Percentiles rank a stretch among this genome's conserved stretches.
Evolutionary conservation across 179 eudicot species (phyloP).

Genomic region (Silene noctiflora): DNA sequence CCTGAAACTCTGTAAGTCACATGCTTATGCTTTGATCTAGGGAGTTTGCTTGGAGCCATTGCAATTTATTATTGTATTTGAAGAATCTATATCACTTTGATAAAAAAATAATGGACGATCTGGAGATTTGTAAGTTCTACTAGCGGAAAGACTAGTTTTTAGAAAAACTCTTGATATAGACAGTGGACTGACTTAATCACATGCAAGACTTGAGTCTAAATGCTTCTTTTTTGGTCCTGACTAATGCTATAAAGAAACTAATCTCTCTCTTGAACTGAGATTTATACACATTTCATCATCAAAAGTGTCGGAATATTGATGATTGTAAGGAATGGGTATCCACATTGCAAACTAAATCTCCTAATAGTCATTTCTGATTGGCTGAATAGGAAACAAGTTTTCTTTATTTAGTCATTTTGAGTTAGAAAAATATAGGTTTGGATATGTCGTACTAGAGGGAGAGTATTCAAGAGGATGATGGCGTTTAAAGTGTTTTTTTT

Average conservation of each 20-base stretch:
- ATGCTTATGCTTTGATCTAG: background rate
- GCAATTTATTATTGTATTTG: background rate
- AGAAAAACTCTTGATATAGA: background rate
- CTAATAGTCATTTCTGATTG: background rate
- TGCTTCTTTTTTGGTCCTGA: background rate
- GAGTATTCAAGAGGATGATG: background rate
- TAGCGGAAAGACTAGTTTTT: background rate
- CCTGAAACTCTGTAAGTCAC: background rate
- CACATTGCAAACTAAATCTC: background rate
- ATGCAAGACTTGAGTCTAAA: background rate
- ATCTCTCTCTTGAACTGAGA: background rate
- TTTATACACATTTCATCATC: background rate
- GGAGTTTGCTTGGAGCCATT: background rate
- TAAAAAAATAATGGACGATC: background rate
- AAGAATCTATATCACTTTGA: background rate
- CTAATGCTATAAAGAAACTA: background rate
- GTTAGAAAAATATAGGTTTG: background rate
- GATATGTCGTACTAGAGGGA: background rate
- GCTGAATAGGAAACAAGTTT: slow-evolving; percentile 4
- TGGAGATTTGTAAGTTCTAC: background rate
- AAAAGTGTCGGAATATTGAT: background rate
- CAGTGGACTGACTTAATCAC: background rate
- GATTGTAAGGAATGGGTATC: background rate
- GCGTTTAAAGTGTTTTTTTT: background rate
- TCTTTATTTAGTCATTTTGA: background rate